Evolutionary conservation across 352 stramenopile species (phyloP).

Genomic region (Phytophthora tentaculata): DNA sequence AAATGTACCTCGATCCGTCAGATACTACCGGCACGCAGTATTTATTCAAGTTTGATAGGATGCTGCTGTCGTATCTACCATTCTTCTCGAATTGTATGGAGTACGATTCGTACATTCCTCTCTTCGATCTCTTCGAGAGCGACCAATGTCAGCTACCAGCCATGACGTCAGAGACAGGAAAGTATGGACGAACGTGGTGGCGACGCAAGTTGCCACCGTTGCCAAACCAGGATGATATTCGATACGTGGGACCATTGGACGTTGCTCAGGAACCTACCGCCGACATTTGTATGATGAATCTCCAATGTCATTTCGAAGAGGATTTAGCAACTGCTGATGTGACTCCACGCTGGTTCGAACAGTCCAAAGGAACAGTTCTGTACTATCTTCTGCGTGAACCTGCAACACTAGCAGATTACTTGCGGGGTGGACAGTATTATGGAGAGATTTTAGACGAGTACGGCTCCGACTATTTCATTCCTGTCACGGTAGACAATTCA

Average conservation of each 20-base stretch:
- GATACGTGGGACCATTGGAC: constrained; percentile 87
- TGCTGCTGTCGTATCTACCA: constrained; percentile 95
- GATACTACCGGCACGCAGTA: constrained; percentile 55
- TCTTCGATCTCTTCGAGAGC: constrained; percentile 94
- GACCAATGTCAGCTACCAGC: constrained; percentile 91
- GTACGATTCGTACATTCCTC: constrained; percentile 96
- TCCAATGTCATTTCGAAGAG: constrained; percentile 96
- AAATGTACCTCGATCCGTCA: constrained; percentile 74
- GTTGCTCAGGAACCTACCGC: constrained; percentile 89
- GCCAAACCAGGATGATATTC: constrained; percentile 95
- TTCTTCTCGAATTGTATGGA: constrained; percentile 97
- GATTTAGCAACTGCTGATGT: constrained; percentile 88
- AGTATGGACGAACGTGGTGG: constrained; percentile 75
- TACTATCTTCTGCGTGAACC: constrained; percentile 94
- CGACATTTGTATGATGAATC: constrained; percentile 90
- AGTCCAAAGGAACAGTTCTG: constrained; percentile 82
- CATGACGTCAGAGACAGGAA: constrained; percentile 70
- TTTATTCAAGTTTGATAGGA: constrained; percentile 78
- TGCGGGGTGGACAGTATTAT: constrained; percentile 76
- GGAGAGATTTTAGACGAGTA: constrained; percentile 56
- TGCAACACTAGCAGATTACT: constrained; percentile 90
- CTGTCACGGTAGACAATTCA: constrained; percentile 91
- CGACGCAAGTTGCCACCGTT: constrained; percentile 80
- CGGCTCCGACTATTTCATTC: constrained; percentile 94
- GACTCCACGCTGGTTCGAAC: constrained; percentile 96